A percentile compares a stretch with the other conserved stretches of the same genome.
phyloP scores from a whole-genome alignment of 495 filamentous ascomycete genomes.

The Pseudomonodictys pantanalensis region DNA sequence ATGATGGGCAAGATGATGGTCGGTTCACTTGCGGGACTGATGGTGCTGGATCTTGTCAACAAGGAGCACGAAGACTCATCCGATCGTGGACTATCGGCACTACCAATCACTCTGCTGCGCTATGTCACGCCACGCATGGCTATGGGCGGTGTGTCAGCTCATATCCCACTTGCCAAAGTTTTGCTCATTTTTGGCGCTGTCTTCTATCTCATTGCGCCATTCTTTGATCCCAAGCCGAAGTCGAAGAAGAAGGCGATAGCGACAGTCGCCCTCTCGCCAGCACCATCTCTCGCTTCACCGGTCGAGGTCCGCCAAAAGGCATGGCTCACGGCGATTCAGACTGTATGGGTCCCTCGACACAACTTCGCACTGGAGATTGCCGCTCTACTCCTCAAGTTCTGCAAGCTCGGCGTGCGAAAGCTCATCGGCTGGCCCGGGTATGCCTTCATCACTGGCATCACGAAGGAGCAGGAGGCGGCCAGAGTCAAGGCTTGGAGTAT shows the following conservation, averaged over 20 bases:
- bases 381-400: conserved; percentile 72
- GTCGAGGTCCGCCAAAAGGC: conserved; percentile 83
- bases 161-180: conserved; percentile 51
- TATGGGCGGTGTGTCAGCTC: conserved; percentile 19
- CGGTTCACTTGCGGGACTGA: conserved; percentile 83
- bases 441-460: conserved; percentile 72
- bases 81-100: conserved; percentile 65
- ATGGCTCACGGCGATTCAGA: conserved; percentile 93
- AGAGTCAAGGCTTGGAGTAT: conserved; percentile 92
- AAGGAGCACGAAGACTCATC: conserved; percentile 56
- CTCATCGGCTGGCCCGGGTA: conserved; percentile 73
- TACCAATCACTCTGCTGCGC: conserved; percentile 55
- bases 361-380: conserved; percentile 80
- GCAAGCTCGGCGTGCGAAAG: conserved; percentile 78
- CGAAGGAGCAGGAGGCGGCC: conserved; percentile 79
- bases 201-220: conserved; percentile 63
- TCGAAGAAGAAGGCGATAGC: conserved; percentile 43
- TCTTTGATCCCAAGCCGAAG: conserved; percentile 60
- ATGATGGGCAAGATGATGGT: conserved; percentile 79
- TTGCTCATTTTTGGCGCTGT: conserved; percentile 63
- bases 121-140: conserved; percentile 23
- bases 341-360: conserved; percentile 88
- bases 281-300: conserved; percentile 72
- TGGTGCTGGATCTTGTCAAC: conserved; percentile 73
- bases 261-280: conserved; percentile 47